phyloP scores from a whole-genome alignment of 345 rosid genomes.

The Citrus sp. region DNA sequence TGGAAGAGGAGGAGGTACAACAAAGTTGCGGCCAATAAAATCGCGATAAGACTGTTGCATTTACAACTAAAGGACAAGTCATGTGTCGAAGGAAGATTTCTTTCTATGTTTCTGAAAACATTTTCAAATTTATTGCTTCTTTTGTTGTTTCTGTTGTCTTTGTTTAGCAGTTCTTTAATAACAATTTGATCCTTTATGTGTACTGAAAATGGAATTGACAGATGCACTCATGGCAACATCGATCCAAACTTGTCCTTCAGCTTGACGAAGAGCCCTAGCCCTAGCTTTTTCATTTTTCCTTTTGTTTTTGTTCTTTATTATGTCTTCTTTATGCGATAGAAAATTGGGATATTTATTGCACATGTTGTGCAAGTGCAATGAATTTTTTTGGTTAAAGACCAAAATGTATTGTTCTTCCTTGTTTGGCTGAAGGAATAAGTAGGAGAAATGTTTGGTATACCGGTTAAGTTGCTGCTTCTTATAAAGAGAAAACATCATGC shows the following conservation, averaged over 20 bases:
- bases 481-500: not conserved
- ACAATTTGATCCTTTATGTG: not conserved
- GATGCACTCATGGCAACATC: not conserved
- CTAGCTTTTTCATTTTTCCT: not conserved
- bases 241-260: not conserved
- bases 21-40: not conserved
- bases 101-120: not conserved
- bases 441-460: not conserved
- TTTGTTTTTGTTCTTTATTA: not conserved
- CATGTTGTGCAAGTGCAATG: not conserved
- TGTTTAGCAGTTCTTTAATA: not conserved
- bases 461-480: not conserved
- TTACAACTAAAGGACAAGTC: conserved; percentile 8
- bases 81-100: conserved; percentile 9
- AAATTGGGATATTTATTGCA: not conserved
- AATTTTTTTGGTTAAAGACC: not conserved
- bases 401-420: not conserved
- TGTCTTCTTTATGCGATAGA: not conserved
- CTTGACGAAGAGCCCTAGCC: not conserved
- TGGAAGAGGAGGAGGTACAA: not conserved
- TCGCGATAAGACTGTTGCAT: not conserved
- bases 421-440: not conserved
- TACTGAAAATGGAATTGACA: not conserved
- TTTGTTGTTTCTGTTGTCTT: conserved; percentile 9
- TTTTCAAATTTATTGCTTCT: not conserved